Conservation (phyloP, 495 filamentous ascomycete species). For the Penicillium manginii region DNA sequence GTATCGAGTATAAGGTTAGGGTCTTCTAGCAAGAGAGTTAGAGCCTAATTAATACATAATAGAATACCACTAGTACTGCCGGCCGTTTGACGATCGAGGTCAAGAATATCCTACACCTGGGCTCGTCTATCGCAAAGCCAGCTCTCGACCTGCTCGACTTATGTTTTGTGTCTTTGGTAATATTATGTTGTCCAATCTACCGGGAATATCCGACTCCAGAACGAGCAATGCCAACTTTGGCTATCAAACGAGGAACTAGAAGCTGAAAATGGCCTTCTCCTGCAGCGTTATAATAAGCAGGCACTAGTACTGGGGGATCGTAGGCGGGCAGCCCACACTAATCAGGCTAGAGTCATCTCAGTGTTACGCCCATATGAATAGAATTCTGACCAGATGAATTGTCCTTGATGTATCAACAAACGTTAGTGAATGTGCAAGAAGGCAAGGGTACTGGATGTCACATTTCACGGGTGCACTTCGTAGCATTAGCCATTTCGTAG, state of each 20-base stretch:
- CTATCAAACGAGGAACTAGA: background rate
- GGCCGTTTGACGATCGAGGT: background rate
- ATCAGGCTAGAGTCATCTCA: too few relatives aligned
- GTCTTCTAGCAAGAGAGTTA: background rate
- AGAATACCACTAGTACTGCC: background rate
- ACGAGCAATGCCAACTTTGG: too few relatives aligned
- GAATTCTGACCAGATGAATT: too few relatives aligned
- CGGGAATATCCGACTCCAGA: too few relatives aligned
- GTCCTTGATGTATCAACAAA: too few relatives aligned
- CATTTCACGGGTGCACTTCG: too few relatives aligned
- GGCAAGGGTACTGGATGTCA: too few relatives aligned
- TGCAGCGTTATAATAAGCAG: constrained; percentile 8
- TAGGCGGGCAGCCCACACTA: background rate
- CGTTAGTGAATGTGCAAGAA: too few relatives aligned
- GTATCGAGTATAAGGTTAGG: background rate
- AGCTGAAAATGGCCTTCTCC: constrained; percentile 2
- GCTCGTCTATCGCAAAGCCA: background rate
- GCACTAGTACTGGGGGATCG: background rate
- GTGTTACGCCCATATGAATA: too few relatives aligned
- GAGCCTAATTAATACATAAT: background rate
- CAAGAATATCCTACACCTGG: background rate
- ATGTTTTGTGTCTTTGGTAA: background rate
- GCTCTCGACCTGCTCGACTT: background rate
- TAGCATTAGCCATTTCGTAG: too few relatives aligned
- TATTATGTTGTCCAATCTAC: background rate